Conservation (phyloP, 345 rosid genomes). For the Brassica incana region DNA sequence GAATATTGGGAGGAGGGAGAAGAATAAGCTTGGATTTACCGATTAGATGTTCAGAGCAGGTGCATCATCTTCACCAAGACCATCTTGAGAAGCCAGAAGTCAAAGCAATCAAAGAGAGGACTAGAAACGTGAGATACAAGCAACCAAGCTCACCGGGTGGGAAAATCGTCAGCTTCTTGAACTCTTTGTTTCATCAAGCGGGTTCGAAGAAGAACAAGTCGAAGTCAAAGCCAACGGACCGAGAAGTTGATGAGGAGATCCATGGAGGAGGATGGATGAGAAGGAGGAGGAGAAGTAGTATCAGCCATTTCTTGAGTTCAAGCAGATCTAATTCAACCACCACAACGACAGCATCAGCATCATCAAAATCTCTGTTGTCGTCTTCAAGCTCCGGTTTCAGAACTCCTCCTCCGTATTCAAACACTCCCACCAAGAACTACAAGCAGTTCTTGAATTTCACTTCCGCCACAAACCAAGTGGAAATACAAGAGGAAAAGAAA, state of each 20-base stretch:
- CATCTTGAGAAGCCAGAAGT: constrained; percentile 40
- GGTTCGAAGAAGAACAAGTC: constrained; percentile 68
- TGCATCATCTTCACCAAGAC: constrained; percentile 22
- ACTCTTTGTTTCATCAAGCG: constrained; percentile 76
- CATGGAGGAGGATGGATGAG: constrained; percentile 44
- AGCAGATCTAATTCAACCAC: constrained; percentile 43
- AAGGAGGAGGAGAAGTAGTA: constrained; percentile 82
- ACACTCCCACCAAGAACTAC: constrained; percentile 58
- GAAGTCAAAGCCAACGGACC: constrained; percentile 38
- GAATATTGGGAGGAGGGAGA: constrained; percentile 41
- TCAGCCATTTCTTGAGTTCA: constrained; percentile 77
- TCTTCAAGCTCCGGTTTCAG: constrained; percentile 69
- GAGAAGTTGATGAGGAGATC: constrained; percentile 52
- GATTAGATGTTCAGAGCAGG: constrained; percentile 44
- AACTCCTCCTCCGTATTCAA: constrained; percentile 64
- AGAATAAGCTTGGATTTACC: constrained; percentile 74
- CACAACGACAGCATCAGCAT: constrained; percentile 27
- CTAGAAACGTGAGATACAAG: constrained; percentile 48
- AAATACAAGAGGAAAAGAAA: constrained; percentile 34
- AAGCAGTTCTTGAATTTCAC: constrained; percentile 51
- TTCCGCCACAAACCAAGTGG: constrained; percentile 54
- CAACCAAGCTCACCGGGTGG: constrained; percentile 95
- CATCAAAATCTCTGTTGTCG: constrained; percentile 54
- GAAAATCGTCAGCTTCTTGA: constrained; percentile 80
- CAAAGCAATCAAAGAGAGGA: constrained; percentile 49